These are phyloP conservation scores for Elsinoe perseae DNA, from an alignment of 2,329 filamentous ascomycete species.

Conservation along the genomic window DNA sequence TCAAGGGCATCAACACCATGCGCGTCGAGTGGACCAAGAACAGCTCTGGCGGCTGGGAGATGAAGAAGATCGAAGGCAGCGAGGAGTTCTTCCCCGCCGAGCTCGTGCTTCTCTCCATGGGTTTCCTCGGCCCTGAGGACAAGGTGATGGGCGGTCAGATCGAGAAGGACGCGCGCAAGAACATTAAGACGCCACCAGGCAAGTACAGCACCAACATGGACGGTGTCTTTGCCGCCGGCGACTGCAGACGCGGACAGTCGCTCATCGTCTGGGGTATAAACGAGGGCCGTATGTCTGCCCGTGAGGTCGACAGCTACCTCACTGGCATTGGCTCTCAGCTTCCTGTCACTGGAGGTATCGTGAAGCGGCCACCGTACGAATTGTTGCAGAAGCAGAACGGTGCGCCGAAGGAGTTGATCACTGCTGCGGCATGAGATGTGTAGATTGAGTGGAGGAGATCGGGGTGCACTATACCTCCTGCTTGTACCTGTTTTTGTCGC, in stretches of 20 bases:
- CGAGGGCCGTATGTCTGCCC: slow-evolving; percentile 85
- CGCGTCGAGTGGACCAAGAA: slow-evolving; percentile 95
- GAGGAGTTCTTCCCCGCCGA: slow-evolving; percentile 96
- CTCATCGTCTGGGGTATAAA: slow-evolving; percentile 99
- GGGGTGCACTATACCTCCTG: neutral
- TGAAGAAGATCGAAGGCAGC: slow-evolving; percentile 92
- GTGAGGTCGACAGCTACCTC: slow-evolving; percentile 84
- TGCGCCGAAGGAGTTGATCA: slow-evolving; percentile 33
- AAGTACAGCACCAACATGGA: slow-evolving; percentile 82
- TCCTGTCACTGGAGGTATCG: slow-evolving; percentile 85
- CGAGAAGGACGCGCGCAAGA: slow-evolving; percentile 87
- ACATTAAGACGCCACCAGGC: slow-evolving; percentile 85
- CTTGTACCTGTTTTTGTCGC: neutral
- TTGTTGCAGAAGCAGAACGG: slow-evolving; percentile 45
- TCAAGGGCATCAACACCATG: slow-evolving; percentile 93
- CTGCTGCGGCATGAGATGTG: slow-evolving; percentile 28
- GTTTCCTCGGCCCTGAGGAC: slow-evolving; percentile 89
- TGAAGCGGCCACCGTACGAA: slow-evolving; percentile 73
- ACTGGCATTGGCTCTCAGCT: slow-evolving; percentile 66
- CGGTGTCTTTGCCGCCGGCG: slow-evolving; percentile 87
- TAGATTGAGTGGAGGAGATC: neutral
- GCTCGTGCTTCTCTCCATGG: slow-evolving; percentile 90
- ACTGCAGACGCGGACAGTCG: slow-evolving; percentile 89
- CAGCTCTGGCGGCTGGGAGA: slow-evolving; percentile 86
- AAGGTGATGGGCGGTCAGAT: slow-evolving; percentile 79